Base-by-base conservation (phyloP, 441 rosid species). In the Rhodomyrtus psidioides region DNA sequence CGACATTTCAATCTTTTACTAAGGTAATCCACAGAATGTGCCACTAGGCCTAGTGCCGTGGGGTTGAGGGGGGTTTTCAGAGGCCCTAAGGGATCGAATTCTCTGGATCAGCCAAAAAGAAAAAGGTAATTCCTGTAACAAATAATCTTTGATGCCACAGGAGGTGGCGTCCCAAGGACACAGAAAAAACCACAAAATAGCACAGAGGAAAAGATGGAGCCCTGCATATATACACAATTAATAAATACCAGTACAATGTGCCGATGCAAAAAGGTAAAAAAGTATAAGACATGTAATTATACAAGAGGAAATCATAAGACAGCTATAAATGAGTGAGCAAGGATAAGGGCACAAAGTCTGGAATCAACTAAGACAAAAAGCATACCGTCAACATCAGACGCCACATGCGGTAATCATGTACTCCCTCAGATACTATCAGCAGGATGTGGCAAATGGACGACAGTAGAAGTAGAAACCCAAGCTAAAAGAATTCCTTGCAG, bases 361-460 rank as follows among this genome's bases (percentile, higher is more conserved):
- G n/a, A n/a, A n/a, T n/a, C n/a, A 87, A 74, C 57, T 46, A 84
- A 53, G 83, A 65, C 28, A 30, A 57, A 51, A 83, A 49, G 4
- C 15, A 53, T 95, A 95, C 98, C 94, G 93, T 93, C 42, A 86
- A 88, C 94, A 95, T 89, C 85, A 95, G 89, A 39, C 81, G 92
- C 96, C 97, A 92, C 93, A 93, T 91, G 86, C 88, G 91, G 88
- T 89, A 86, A 86, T 93, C 94, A 87, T 93, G 95, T 88, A 94
- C 91, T 84, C 97, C 96, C 82, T 95, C 98, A 65, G 95, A 94
- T 75, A 95, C 94, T 87, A 94, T 95, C 90, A 95, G 91, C 92
- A 95, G 85, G 87, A 95, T 87, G 85, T 94, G 97, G 90, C 97
- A 95, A 89, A 95, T 90, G 83, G 98, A 95, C 76, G 96, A 90